phyloP scores from a whole-genome alignment of 208 protist genomes.

The Leishmania aethiopica region DNA sequence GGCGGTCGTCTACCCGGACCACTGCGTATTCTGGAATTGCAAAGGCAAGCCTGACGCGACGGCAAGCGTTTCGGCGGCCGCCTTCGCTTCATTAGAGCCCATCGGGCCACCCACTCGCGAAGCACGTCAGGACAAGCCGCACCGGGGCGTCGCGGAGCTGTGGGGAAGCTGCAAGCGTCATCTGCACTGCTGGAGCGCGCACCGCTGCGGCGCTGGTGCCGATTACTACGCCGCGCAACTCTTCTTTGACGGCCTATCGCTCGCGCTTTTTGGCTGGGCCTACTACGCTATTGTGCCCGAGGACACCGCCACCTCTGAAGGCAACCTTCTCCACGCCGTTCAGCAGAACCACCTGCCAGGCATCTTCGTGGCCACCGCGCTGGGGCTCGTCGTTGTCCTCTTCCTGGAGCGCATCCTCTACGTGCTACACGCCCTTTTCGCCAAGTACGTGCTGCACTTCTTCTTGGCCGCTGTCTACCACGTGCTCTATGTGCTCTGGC shows the following conservation, averaged over 20 bases:
- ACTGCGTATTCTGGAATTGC: background rate
- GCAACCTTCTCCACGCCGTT: conserved; percentile 64
- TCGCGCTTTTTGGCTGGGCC: conserved; percentile 51
- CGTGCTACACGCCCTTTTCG: conserved; percentile 36
- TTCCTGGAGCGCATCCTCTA: conserved; percentile 73
- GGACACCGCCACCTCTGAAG: conserved; percentile 19
- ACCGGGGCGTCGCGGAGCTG: background rate
- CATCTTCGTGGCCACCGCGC: conserved; percentile 58
- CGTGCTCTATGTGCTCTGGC: conserved; percentile 45
- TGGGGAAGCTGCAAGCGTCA: conserved; percentile 8
- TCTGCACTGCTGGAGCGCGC: conserved; percentile 16
- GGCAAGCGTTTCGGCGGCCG: background rate
- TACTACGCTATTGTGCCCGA: conserved; percentile 54
- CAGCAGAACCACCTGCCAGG: conserved; percentile 70
- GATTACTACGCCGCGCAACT: conserved; percentile 62
- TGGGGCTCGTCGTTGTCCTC: conserved; percentile 56
- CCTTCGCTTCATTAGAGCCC: background rate
- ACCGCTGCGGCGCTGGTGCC: conserved; percentile 51
- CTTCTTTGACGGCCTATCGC: conserved; percentile 39
- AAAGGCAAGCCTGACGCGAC: background rate
- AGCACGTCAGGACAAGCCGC: background rate
- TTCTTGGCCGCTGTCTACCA: conserved; percentile 37
- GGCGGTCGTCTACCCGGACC: conserved; percentile 19
- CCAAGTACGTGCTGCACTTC: conserved; percentile 49
- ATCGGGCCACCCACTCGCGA: background rate